These are phyloP conservation scores for Tulasnella sp. DNA, from an alignment of 768 basidiomycete genomes.

Conservation along the genomic window DNA sequence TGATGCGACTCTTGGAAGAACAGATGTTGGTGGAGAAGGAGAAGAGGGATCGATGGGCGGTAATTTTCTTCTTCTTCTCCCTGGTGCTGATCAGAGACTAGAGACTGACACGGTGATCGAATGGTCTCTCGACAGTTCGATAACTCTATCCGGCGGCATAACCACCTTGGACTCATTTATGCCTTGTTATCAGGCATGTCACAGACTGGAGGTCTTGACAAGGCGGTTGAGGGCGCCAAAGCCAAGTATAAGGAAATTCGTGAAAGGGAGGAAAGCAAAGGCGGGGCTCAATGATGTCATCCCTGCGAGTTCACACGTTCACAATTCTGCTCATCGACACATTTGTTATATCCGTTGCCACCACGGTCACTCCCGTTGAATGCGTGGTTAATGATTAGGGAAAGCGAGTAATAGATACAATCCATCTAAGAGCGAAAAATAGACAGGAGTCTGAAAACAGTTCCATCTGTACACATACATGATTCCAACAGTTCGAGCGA, in stretches of 20 bases:
- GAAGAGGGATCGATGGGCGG: slow-evolving; percentile 73
- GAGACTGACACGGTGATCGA: slow-evolving; percentile 9
- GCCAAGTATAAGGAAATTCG: slow-evolving; percentile 16
- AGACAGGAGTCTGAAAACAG: too few relatives aligned
- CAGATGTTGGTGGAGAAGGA: slow-evolving; percentile 55
- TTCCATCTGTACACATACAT: too few relatives aligned
- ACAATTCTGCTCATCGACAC: background rate
- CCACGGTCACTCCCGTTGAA: too few relatives aligned
- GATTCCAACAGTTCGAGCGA: too few relatives aligned
- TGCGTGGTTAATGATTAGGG: too few relatives aligned
- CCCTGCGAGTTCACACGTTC: background rate
- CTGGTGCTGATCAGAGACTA: slow-evolving; percentile 1
- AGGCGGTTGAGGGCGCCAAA: slow-evolving; percentile 20
- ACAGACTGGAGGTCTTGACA: slow-evolving; percentile 49
- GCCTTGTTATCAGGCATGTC: slow-evolving; percentile 62
- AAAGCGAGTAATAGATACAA: too few relatives aligned
- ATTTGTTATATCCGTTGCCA: too few relatives aligned
- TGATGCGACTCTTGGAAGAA: slow-evolving; percentile 35
- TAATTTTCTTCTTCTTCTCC: slow-evolving; percentile 33
- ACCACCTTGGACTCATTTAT: slow-evolving; percentile 73
- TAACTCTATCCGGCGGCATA: slow-evolving; percentile 77
- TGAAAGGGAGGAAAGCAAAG: slow-evolving; percentile 8
- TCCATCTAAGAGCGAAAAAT: too few relatives aligned
- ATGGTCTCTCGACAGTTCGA: slow-evolving; percentile 46
- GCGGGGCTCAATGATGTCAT: background rate